phyloP scores from a whole-genome alignment of 768 basidiomycete species.

The Collybia sp. region DNA sequence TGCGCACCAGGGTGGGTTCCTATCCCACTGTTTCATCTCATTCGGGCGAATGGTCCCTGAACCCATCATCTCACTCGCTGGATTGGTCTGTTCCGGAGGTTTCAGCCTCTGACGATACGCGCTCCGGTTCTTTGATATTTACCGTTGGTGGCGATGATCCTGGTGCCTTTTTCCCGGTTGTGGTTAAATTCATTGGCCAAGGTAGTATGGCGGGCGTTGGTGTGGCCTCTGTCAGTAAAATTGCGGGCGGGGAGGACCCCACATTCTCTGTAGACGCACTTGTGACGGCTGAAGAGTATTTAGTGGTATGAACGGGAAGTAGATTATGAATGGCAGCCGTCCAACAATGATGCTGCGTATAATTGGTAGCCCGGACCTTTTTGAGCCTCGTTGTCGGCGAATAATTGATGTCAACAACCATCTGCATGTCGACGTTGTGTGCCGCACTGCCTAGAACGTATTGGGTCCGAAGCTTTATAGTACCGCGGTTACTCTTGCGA shows the following conservation, averaged over 20 bases:
- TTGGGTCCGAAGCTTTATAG: too few relatives aligned
- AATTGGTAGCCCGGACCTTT: too few relatives aligned
- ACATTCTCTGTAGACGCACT: conserved; percentile 51
- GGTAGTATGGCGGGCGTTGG: conserved; percentile 78
- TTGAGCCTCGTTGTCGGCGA: too few relatives aligned
- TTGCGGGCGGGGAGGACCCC: conserved; percentile 35
- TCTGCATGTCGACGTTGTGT: too few relatives aligned
- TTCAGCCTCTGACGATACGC: conserved; percentile 49
- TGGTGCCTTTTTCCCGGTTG: conserved; percentile 89
- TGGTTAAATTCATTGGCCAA: conserved; percentile 73
- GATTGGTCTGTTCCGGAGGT: conserved; percentile 82
- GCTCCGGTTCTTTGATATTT: conserved; percentile 89
- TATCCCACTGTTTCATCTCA: conserved; percentile 82
- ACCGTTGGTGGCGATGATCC: conserved; percentile 80
- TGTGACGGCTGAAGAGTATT: conserved; percentile 51
- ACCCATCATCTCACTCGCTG: conserved; percentile 73
- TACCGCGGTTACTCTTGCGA: too few relatives aligned
- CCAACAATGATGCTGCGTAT: too few relatives aligned
- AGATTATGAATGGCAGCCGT: background rate
- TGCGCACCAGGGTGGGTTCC: conserved; percentile 57
- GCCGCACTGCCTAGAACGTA: too few relatives aligned
- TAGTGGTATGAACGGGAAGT: conserved; percentile 48
- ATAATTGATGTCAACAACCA: too few relatives aligned
- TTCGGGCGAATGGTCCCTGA: conserved; percentile 77
- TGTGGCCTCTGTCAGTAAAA: conserved; percentile 53